Evolutionary conservation across 441 rosid genomes (phyloP).

Genomic region (Aleurites moluccanus): DNA sequence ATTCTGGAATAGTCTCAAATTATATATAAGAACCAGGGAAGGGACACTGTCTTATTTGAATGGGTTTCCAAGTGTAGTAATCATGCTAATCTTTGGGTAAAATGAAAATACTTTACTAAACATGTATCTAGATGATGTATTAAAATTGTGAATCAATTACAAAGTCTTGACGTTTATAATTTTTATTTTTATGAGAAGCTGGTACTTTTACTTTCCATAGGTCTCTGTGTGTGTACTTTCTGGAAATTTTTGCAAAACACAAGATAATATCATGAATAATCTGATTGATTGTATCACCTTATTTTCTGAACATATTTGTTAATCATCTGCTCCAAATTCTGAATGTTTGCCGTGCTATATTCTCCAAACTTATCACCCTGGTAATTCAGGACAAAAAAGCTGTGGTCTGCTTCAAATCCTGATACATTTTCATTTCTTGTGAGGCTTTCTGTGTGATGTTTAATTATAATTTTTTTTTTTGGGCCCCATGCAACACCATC

Average conservation of each 20-base stretch:
- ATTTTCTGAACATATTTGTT: too few relatives aligned
- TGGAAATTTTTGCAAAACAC: not conserved
- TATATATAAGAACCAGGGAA: slow-evolving; percentile 60
- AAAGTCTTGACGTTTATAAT: not conserved
- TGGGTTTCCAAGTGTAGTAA: slow-evolving; percentile 70
- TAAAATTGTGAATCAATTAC: not conserved
- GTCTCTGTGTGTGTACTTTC: not conserved
- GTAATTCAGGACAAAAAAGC: too few relatives aligned
- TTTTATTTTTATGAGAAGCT: not conserved
- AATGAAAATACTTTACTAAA: slow-evolving; percentile 1
- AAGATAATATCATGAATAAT: too few relatives aligned
- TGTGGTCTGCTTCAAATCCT: too few relatives aligned
- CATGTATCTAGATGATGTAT: not conserved
- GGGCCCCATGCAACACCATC: too few relatives aligned
- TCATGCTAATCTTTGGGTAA: slow-evolving; percentile 94
- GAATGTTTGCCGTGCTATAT: too few relatives aligned
- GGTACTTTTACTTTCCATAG: not conserved
- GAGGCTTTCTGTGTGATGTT: too few relatives aligned
- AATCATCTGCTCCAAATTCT: too few relatives aligned
- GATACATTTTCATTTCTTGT: too few relatives aligned
- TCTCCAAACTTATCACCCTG: too few relatives aligned
- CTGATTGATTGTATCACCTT: too few relatives aligned
- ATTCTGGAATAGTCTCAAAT: slow-evolving; percentile 56
- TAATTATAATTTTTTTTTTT: too few relatives aligned
- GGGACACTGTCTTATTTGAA: slow-evolving; percentile 80